A percentile compares a stretch with the other conserved stretches of the same genome.
phyloP scores from a whole-genome alignment of 495 filamentous ascomycete genomes.

The Neurospora discreta region DNA sequence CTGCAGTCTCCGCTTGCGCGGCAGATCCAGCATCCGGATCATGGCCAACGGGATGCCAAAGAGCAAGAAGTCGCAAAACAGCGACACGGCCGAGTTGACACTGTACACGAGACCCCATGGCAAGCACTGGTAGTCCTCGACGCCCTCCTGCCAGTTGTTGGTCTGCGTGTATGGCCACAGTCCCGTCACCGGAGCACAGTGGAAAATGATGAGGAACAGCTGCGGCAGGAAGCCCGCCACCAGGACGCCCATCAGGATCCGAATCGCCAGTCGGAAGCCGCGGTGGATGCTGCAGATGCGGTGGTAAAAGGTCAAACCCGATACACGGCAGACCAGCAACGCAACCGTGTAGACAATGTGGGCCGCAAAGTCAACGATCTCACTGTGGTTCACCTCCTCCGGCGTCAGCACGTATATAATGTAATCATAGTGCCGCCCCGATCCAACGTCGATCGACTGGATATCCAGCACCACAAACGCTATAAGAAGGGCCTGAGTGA shows the following conservation, averaged over 20 bases:
- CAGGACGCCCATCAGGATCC: conserved; percentile 23
- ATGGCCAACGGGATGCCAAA: conserved; percentile 33
- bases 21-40: conserved; percentile 27
- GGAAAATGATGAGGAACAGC: conserved; percentile 35
- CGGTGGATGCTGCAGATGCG: conserved; percentile 25
- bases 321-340: conserved; percentile 34
- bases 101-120: conserved; percentile 35
- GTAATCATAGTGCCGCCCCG: conserved; percentile 36
- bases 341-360: conserved; percentile 39
- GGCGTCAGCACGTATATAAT: conserved; percentile 34
- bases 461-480: conserved; percentile 28
- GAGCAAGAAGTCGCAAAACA: conserved; percentile 34
- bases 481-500: conserved; percentile 20
- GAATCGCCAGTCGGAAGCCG: conserved; percentile 25
- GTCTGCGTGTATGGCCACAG: conserved; percentile 27
- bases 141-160: conserved; percentile 23
- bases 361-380: conserved; percentile 34
- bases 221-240: conserved; percentile 30
- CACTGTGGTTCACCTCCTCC: conserved; percentile 23
- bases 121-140: conserved; percentile 24
- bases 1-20: conserved; percentile 24
- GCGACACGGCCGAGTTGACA: conserved; percentile 31
- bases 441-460: conserved; percentile 33
- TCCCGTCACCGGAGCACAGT: conserved; percentile 33
- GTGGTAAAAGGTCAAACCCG: conserved; percentile 38